Base-by-base conservation (phyloP, 345 rosid species). In the Melaleuca alternifolia region DNA sequence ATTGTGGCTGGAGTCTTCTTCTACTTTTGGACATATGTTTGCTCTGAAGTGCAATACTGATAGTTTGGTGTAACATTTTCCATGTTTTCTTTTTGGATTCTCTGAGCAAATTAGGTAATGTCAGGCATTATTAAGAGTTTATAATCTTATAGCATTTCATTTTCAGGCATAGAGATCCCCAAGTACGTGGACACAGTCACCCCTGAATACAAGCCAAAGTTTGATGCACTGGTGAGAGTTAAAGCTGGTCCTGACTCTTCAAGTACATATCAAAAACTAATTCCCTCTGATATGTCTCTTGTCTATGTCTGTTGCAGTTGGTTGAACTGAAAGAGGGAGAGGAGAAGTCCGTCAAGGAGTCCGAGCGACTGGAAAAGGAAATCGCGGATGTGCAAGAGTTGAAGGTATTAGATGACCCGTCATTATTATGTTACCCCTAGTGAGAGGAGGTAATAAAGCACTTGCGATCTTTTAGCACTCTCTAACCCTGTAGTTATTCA, bases 281-380 rank as follows among this genome's bases (percentile, higher is more conserved):
- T 8, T 71, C 23, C 61, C 10, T 46, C 48, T 26, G 82, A 37
- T n/a, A 28, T 37, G 18, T n/a, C 51, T 44, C 30, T 59, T 61
- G 51, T 5, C n/a, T 15, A 24, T 28, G 48, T 41, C 23, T 65
- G 51, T 65, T n/a, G 5, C 88, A 97, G 99, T 57, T 95, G 93
- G 96, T 96, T 83, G 99, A 97, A 90, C 88, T 97, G 91, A 96
- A 97, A 92, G 97, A 94, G 86, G 99, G 98, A 37, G 98, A 98
- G 89, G 88, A 92, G 90, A 89, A 92, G 88, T 98, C 99, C 85
- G 90, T 92, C 11, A 95, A 95, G 91, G 98, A 96, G 90, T 96
- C 99, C 11, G 95, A 93, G 85, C 91, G 93, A 5, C 53, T 97
- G 87, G 99, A 96, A 90, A 95, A 95, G 92, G 99, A 96, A 92